phyloP scores from a whole-genome alignment of 805 yeast genomes.

The Wickerhamomyces strasburgensis region DNA sequence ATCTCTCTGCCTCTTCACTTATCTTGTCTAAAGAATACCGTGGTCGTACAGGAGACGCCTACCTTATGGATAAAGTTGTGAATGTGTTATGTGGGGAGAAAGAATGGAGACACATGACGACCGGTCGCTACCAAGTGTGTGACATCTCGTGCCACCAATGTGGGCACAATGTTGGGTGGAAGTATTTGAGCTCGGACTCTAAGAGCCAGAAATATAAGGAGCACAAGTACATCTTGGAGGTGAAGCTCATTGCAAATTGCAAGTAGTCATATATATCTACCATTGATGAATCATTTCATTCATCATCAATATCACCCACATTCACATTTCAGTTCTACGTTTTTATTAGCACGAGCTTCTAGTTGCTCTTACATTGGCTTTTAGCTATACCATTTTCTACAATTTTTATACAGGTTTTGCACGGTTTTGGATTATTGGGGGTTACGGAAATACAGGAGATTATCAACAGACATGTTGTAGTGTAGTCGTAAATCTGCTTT shows the following conservation, averaged over 20 bases:
- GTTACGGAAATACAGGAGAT: too few relatives aligned
- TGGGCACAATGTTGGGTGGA: slow-evolving; percentile 54
- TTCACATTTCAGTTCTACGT: too few relatives aligned
- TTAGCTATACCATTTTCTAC: too few relatives aligned
- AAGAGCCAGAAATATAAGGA: slow-evolving; percentile 51
- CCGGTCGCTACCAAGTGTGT: slow-evolving; percentile 54
- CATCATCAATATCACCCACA: neutral
- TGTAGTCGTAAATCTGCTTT: too few relatives aligned
- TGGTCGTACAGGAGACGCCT: slow-evolving; percentile 59
- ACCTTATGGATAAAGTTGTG: slow-evolving; percentile 45
- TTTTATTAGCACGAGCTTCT: too few relatives aligned
- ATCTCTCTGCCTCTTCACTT: slow-evolving; percentile 32
- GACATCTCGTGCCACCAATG: slow-evolving; percentile 56
- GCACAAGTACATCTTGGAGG: slow-evolving; percentile 47
- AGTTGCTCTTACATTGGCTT: too few relatives aligned
- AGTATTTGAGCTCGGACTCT: slow-evolving; percentile 44
- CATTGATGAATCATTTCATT: neutral
- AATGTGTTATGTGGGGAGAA: slow-evolving; percentile 34
- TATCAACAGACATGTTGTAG: too few relatives aligned
- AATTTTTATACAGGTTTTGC: too few relatives aligned
- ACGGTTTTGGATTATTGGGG: too few relatives aligned
- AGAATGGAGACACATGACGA: slow-evolving; percentile 42
- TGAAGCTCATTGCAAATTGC: slow-evolving; percentile 31
- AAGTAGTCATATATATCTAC: slow-evolving; percentile 3
- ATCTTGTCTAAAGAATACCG: slow-evolving; percentile 42